Conservation (phyloP, 805 yeast genomes). For the Kazachstania martiniae region DNA sequence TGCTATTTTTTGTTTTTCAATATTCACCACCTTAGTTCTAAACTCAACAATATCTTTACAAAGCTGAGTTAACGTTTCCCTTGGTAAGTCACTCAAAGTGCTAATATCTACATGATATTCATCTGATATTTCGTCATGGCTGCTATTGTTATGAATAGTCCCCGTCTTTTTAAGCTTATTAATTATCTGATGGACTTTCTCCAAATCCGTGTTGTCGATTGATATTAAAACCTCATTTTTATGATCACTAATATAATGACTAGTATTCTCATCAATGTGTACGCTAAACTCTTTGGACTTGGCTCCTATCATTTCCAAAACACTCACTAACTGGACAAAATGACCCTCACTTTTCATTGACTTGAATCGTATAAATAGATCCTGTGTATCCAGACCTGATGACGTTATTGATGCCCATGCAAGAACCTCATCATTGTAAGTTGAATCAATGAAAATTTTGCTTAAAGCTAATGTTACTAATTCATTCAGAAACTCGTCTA, state of each 20-base stretch:
- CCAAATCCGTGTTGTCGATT: not conserved
- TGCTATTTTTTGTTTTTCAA: conserved; percentile 41
- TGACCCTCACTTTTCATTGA: not conserved
- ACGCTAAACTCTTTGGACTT: no score
- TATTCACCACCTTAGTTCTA: conserved; percentile 41
- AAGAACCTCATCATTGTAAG: no score
- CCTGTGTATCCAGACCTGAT: conserved; percentile 10
- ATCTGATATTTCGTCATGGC: conserved; percentile 3
- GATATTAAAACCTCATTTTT: no score
- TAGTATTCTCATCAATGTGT: conserved; percentile 15
- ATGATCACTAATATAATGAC: conserved; percentile 9
- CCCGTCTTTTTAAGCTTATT: no score
- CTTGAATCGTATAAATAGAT: conserved; percentile 11
- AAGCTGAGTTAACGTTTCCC: conserved; percentile 19
- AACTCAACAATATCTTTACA: conserved; percentile 42
- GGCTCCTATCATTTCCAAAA: no score
- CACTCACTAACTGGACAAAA: no score
- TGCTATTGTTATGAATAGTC: no score
- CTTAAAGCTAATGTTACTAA: no score
- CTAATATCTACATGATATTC: conserved; percentile 21
- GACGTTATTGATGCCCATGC: no score
- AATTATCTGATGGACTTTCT: no score
- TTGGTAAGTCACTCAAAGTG: conserved; percentile 24
- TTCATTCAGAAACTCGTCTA: no score
- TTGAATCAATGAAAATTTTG: no score